Conservation (phyloP, 768 basidiomycete species). For the Plicaturopsis crispa region DNA sequence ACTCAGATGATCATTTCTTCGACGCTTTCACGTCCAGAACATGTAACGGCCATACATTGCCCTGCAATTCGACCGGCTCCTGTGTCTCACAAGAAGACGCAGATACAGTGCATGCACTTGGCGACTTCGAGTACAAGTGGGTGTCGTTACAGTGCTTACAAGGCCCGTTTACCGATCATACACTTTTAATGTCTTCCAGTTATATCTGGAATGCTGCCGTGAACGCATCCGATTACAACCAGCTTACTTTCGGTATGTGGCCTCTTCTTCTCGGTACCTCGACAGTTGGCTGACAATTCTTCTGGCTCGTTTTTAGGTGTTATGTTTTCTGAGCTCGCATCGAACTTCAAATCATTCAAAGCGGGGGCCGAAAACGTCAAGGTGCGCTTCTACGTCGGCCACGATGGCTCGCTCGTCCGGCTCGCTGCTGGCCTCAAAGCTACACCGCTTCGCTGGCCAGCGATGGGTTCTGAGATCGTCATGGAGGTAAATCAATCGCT, state of each 20-base stretch:
- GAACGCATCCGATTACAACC: constrained; percentile 33
- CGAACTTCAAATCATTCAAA: constrained; percentile 28
- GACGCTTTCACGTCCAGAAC: constrained; percentile 43
- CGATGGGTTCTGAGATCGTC: constrained; percentile 37
- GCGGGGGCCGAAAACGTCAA: constrained; percentile 25
- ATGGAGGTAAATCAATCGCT: constrained; percentile 28
- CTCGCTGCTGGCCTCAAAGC: constrained; percentile 18
- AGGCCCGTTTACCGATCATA: neutral
- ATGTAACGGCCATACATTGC: constrained; percentile 35
- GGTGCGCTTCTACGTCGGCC: constrained; percentile 35
- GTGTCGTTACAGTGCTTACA: constrained; percentile 25
- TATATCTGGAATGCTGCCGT: constrained; percentile 44
- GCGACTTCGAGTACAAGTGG: constrained; percentile 28
- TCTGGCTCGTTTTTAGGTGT: constrained; percentile 23
- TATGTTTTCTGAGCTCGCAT: constrained; percentile 35
- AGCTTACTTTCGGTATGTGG: constrained; percentile 33
- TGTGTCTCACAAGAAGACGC: constrained; percentile 35
- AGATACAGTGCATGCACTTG: constrained; percentile 17
- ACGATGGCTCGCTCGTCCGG: constrained; percentile 39
- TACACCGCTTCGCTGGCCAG: constrained; percentile 34
- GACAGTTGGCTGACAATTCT: neutral
- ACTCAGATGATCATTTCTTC: constrained; percentile 40
- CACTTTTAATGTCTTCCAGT: constrained; percentile 18
- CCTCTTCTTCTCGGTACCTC: neutral
- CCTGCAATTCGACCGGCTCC: constrained; percentile 32